Conservation (phyloP, 2,329 filamentous ascomycete species). For the Penicillium italicum region DNA sequence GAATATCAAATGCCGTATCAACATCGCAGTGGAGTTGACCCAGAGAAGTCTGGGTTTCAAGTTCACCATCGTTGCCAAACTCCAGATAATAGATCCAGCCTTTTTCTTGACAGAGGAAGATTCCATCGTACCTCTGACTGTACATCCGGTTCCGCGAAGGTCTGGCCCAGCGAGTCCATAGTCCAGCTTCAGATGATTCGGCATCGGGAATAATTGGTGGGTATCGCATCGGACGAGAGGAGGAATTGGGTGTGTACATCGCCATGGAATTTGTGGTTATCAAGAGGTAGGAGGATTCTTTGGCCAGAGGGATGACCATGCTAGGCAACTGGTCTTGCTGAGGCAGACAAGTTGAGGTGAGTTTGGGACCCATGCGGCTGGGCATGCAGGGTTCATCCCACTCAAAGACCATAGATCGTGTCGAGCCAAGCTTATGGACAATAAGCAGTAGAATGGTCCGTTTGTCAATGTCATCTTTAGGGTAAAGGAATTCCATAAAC, state of each 20-base stretch:
- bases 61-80: constrained; percentile 55
- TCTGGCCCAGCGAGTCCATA: constrained; percentile 83
- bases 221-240: constrained; percentile 29
- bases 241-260: constrained; percentile 44
- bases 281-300: constrained; percentile 67
- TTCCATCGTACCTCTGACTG: constrained; percentile 64
- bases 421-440: constrained; percentile 44
- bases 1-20: constrained; percentile 73
- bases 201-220: constrained; percentile 28
- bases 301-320: constrained; percentile 67
- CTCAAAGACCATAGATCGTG: constrained; percentile 50
- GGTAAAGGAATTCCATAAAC: constrained; percentile 81
- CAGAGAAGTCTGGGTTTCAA: constrained; percentile 56
- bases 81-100: constrained; percentile 72
- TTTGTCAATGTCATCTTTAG: constrained; percentile 61
- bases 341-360: constrained; percentile 11
- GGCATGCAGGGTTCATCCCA: constrained; percentile 50
- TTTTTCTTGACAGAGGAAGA: constrained; percentile 86
- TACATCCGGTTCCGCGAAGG: constrained; percentile 65
- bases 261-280: constrained; percentile 59
- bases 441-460: constrained; percentile 74
- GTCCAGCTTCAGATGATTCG: constrained; percentile 42
- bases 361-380: constrained; percentile 50
- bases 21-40: constrained; percentile 70
- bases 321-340: constrained; percentile 56